Conservation (phyloP, 2,329 filamentous ascomycete genomes). For the Diaporthe velutina region DNA sequence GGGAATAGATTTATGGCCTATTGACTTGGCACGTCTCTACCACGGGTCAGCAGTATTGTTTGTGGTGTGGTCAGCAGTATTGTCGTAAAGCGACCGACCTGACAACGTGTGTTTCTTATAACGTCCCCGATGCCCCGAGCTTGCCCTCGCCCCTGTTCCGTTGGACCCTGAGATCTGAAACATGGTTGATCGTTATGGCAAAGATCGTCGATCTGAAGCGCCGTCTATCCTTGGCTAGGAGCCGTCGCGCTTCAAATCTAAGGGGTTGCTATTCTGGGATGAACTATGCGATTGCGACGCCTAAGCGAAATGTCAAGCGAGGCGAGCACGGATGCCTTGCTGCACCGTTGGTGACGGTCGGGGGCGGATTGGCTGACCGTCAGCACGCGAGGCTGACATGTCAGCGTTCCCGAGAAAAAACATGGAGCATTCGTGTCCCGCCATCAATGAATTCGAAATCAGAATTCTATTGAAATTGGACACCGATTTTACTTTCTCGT, state of each 20-base stretch:
- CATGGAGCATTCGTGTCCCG: too few species aligned
- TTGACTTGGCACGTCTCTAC: not conserved
- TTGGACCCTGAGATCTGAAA: not conserved
- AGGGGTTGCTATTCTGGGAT: not conserved
- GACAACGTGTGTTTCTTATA: not conserved
- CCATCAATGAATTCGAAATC: not conserved
- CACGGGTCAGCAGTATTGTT: not conserved
- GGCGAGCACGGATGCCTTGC: not conserved
- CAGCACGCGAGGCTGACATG: slow-evolving; percentile 21
- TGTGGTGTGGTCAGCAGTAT: slow-evolving; percentile 12
- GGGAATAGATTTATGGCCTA: slow-evolving; percentile 1
- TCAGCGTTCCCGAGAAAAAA: not conserved
- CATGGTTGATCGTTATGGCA: not conserved
- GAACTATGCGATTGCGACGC: not conserved
- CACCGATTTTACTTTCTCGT: fast-evolving
- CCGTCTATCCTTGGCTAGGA: not conserved
- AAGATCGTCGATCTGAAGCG: not conserved
- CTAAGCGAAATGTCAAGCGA: not conserved
- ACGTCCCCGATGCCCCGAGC: not conserved
- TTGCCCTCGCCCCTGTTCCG: not conserved
- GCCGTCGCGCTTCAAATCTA: not conserved
- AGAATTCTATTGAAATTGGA: not conserved
- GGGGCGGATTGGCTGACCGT: slow-evolving; percentile 21
- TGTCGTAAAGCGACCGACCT: not conserved
- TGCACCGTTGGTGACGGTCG: not conserved